These are phyloP conservation scores for Neofusicoccum umdonicola DNA, from an alignment of 2,329 filamentous ascomycete species.

Conservation along the genomic window DNA sequence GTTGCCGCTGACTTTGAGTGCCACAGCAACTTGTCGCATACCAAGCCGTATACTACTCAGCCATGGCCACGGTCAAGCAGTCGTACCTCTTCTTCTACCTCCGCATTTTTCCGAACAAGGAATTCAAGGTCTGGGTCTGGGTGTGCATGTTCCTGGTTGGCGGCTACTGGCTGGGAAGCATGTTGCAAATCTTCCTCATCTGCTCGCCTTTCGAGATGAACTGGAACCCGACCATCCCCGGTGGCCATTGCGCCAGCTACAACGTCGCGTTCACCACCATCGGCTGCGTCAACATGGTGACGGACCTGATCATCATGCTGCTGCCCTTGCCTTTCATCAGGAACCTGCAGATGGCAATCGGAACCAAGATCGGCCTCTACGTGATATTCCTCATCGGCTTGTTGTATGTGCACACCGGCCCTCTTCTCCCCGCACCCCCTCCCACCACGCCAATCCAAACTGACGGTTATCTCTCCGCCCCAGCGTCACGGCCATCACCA, in stretches of 20 bases:
- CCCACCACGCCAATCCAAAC: background rate
- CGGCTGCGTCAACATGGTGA: constrained; percentile 19
- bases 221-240: constrained; percentile 34
- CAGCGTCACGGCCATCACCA: constrained; percentile 39
- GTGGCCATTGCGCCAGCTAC: constrained; percentile 34
- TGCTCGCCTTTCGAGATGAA: constrained; percentile 39
- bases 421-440: background rate
- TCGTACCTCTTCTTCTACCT: constrained; percentile 12
- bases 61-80: constrained; percentile 4
- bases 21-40: constrained; percentile 6
- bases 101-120: background rate
- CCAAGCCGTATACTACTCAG: constrained; percentile 1
- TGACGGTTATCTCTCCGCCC: background rate
- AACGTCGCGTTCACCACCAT: constrained; percentile 17
- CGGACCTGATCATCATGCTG: constrained; percentile 19
- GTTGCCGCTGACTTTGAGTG: background rate
- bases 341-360: constrained; percentile 16
- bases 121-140: constrained; percentile 1
- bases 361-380: constrained; percentile 17
- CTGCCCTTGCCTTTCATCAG: constrained; percentile 19
- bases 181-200: constrained; percentile 30
- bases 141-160: constrained; percentile 11
- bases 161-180: constrained; percentile 16
- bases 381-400: constrained; percentile 18
- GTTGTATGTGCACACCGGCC: constrained; percentile 7